phyloP scores from a whole-genome alignment of 164 flowering plant genomes.

The Vitis riparia region DNA sequence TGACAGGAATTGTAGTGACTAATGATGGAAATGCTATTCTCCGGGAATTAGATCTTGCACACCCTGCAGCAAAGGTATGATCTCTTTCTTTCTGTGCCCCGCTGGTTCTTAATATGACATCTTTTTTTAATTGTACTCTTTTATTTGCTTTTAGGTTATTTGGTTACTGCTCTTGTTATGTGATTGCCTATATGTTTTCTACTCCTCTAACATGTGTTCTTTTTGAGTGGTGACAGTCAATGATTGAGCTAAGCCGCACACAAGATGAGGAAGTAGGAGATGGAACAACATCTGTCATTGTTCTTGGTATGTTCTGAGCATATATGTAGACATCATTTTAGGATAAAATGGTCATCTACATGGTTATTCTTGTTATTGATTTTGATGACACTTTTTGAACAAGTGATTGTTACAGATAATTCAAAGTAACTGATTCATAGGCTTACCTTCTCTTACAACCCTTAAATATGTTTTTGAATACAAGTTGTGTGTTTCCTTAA shows the following conservation, averaged over 20 bases:
- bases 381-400: not conserved
- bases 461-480: not conserved
- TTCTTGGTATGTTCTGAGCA: slow-evolving; percentile 64
- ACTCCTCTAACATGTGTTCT: not conserved
- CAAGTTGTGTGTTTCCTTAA: not conserved
- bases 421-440: not conserved
- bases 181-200: not conserved
- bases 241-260: slow-evolving; percentile 95
- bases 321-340: not conserved
- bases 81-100: not conserved
- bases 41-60: slow-evolving; percentile 91
- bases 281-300: slow-evolving; percentile 97
- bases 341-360: not conserved
- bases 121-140: too few species aligned
- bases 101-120: not conserved
- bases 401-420: not conserved
- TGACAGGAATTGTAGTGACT: slow-evolving; percentile 88
- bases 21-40: slow-evolving; percentile 98
- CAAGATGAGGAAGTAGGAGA: slow-evolving; percentile 99
- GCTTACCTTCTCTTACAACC: not conserved
- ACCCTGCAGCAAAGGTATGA: slow-evolving; percentile 92
- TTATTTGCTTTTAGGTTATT: too few species aligned
- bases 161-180: not conserved
- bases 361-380: not conserved
- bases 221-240: slow-evolving; percentile 51